Percentiles rank a stretch among this genome's conserved stretches.
These are phyloP conservation scores for Trichoderma asperelloides DNA, from an alignment of 495 filamentous ascomycete species.

Conservation along the genomic window DNA sequence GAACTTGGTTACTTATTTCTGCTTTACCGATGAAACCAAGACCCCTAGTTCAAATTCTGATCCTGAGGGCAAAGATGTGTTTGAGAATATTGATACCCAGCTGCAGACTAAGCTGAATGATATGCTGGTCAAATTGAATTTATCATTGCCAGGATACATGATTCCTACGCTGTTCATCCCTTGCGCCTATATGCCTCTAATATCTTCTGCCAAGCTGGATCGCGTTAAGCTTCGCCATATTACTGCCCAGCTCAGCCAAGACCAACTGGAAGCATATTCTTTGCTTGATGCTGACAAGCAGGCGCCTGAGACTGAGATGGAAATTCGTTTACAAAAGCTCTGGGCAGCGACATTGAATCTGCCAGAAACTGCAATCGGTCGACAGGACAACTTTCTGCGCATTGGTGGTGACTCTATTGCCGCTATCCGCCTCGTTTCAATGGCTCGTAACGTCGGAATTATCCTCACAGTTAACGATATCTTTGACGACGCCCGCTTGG, in stretches of 20 bases:
- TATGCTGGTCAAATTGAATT: neutral
- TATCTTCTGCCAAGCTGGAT: conserved; percentile 4
- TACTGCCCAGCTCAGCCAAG: neutral
- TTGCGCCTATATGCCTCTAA: conserved; percentile 2
- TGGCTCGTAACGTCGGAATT: conserved; percentile 2
- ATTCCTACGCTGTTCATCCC: neutral
- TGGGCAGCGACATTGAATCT: conserved; percentile 18
- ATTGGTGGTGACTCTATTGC: conserved; percentile 27
- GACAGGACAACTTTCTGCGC: conserved; percentile 26
- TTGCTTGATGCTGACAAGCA: neutral
- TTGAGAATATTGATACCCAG: neutral
- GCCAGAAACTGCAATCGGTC: conserved; percentile 8
- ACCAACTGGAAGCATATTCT: neutral
- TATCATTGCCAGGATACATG: neutral
- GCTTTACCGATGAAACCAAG: conserved; percentile 15
- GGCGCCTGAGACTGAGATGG: conserved; percentile 8
- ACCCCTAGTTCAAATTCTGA: neutral
- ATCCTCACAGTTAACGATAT: neutral
- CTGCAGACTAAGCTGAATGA: neutral
- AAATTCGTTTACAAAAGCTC: conserved; percentile 17
- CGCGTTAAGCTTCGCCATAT: neutral
- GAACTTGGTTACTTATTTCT: neutral
- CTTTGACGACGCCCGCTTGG: neutral
- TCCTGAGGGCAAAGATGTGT: conserved; percentile 13
- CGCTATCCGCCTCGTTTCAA: neutral